Base-by-base conservation (phyloP, 208 protist genomes). In the Leishmania tarentolae region DNA sequence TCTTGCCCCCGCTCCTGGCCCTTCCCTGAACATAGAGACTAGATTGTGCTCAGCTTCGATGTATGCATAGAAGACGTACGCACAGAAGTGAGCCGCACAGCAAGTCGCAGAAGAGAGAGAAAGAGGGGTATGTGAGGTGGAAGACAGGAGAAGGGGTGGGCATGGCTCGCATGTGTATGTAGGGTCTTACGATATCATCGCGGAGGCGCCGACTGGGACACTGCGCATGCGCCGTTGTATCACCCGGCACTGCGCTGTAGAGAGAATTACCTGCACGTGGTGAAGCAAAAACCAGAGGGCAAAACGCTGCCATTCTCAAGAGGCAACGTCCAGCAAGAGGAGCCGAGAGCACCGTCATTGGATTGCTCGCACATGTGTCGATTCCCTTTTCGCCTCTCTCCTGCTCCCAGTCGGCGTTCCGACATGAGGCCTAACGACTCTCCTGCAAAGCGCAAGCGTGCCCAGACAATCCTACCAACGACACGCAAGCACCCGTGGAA, bases 1-100 rank as follows among this genome's bases (percentile, higher is more conserved):
- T 40, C 28, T 72, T 50, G 57, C 68, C 66, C 66, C 50, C 21
- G 50, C 50, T 21, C 83, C 53, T 76, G 44, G 57, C 74, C 66
- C 17, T 78, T 81, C 42, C 40, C 40, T 44, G 3, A 46, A 15
- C 35, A 7, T 40, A 42, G 35, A 40, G 35, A 40, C 66, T 46
- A 6, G n/a, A 24, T 44, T 47, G 66, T 71, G 9, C 24, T 21
- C 35, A 15, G 42, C 24, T 53, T 13, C 11, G 69, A 73, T 50
- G 42, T 79, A 40, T 79, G 40, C 31, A 7, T 35, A 65, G 50
- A 15, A 47, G 35, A 50, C 28, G 11, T 61, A 50, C 28, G 50
- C 7, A 24, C 37, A 37, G 50, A 79, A 52, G 66, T 79, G 69
- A 11, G 37, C 17, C 13, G 28, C 69, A 53, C 24, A 44, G 28